Evolutionary conservation across 2,329 filamentous ascomycete genomes (phyloP), one percentile per base, ranked within the genome.

Genomic region (Dothiorella sarmentorum): DNA sequence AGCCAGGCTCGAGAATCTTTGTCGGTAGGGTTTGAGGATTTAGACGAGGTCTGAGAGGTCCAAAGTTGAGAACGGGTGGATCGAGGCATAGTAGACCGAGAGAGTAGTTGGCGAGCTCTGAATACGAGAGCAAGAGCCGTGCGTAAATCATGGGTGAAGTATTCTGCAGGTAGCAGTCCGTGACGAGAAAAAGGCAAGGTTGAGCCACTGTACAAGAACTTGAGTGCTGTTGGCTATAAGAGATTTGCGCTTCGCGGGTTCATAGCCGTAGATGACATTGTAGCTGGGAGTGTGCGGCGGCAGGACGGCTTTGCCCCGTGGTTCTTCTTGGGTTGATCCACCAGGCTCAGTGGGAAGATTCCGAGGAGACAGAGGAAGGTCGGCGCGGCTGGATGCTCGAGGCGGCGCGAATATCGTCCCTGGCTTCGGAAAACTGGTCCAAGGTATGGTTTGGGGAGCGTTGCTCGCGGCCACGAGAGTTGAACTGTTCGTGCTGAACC

Each of bases 161-260:
- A 55, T 33, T 56, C 35, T 22, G 51, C 26, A 57, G 40, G 45
- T 10, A 29, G 24, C 11, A 51, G 49, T 2, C 45, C 55, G 10
- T 58, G 40, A 26, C 35, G 55, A 22, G 35, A 58, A 38, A 43
- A 58, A 59, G 20, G 55, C 40, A 22, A 61, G 26, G 18, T 59
- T 40, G 31, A 61, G 35, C 61, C 61, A 61, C 38, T 62, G 59
- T 2, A 60, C 44, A 35, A 61, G 60, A 7, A 60, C 56, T 44
- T 61, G 56, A 3, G 58, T 27, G 35, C 61, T 62, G 43, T 56
- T 62, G n/a, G 61, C 53, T 18, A 59, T 59, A 29, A 61, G 47
- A 17, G 59, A 62, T 13, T 61, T 62, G 55, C 42, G 55, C 22
- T 22, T 27, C 35, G 35, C 31, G 43, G 42, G 42, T 29, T 45